Conservation (phyloP, 768 basidiomycete species). For the Tulasnella sp. region DNA sequence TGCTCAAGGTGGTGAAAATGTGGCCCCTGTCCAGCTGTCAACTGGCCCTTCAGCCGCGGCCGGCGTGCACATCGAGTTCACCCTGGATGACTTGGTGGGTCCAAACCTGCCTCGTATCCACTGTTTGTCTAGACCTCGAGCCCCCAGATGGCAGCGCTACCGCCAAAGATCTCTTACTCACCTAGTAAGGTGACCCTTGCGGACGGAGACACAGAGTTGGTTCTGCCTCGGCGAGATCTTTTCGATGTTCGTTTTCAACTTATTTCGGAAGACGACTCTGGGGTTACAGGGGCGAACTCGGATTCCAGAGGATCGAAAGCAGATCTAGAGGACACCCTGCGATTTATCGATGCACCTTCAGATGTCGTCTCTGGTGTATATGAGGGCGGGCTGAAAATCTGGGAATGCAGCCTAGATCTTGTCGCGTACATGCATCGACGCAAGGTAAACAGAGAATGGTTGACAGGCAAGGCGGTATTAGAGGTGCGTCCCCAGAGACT, state of each 20-base stretch:
- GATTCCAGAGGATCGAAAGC: slow-evolving; percentile 14
- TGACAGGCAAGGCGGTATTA: slow-evolving; percentile 44
- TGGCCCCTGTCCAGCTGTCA: not conserved
- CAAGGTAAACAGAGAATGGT: not conserved
- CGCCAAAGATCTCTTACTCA: slow-evolving; percentile 68
- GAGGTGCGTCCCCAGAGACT: slow-evolving; percentile 43
- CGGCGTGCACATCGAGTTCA: slow-evolving; percentile 24
- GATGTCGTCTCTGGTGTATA: slow-evolving; percentile 88
- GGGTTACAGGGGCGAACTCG: slow-evolving; percentile 8
- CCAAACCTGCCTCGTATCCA: too few species aligned
- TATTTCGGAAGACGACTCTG: slow-evolving; percentile 36
- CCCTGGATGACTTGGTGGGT: slow-evolving; percentile 18
- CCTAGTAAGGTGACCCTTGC: slow-evolving; percentile 44
- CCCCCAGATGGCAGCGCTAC: slow-evolving; percentile 50
- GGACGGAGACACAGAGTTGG: slow-evolving; percentile 16
- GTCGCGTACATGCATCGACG: slow-evolving; percentile 39
- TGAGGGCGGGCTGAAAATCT: slow-evolving; percentile 94
- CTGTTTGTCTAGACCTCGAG: too few species aligned
- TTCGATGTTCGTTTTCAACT: slow-evolving; percentile 96
- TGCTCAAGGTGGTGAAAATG: not conserved
- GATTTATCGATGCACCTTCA: slow-evolving; percentile 68
- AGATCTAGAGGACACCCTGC: slow-evolving; percentile 20
- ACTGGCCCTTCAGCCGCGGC: slow-evolving; percentile 24
- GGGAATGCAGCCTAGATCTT: slow-evolving; percentile 90
- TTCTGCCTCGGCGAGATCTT: slow-evolving; percentile 67